Evolutionary conservation across 2,329 filamentous ascomycete species (phyloP), one percentile per base, ranked within the genome.

Genomic region (Ceratocystis albifundus): DNA sequence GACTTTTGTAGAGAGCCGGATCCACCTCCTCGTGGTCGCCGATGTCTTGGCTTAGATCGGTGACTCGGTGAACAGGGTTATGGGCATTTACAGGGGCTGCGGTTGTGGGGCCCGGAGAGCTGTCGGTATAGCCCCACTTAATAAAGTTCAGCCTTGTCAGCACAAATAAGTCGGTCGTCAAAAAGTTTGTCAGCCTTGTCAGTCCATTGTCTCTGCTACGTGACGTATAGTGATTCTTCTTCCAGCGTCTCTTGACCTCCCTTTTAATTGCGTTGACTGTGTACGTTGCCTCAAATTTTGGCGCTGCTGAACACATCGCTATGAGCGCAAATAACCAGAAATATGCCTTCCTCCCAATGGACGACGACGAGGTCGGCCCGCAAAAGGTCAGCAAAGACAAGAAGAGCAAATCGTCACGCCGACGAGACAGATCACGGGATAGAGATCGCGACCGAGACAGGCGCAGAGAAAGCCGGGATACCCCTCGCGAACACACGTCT

Each of bases 261-360:
- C 4, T 20, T 59, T 59, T 28, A 17, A n/a, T 8, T 32, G 17
- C 7, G 7, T n/a, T n/a, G 3, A 32, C 55, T 28, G 10, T n/a
- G 53, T 57, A 57, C 1, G 7, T 3, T 53, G n/a, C 48, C n/a
- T 53, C n/a, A 8, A n/a, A n/a, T 3, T 3, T 53, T 22, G 10
- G 48, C 48, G 2, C 22, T 53, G 48, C 48, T 3, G 53, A 15
- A 45, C 10, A 45, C 10, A 22, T 61, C 66, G 69, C 20, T 62
- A 81, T 82, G 79, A 79, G 77, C 68, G 77, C 78, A 61, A 87
- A 2, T 5, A 59, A 59, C 17, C 28, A 87, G 74, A 83, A 82
- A 71, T 88, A 88, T 73, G 84, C 85, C 6, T 82, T 88, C 70
- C 75, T 88, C 69, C 81, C 85, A 6, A 88, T 88, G 85, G 84